Evolutionary conservation across 1,284 basidiomycete species (phyloP).

Genomic region (Chalciporus piperatoides): DNA sequence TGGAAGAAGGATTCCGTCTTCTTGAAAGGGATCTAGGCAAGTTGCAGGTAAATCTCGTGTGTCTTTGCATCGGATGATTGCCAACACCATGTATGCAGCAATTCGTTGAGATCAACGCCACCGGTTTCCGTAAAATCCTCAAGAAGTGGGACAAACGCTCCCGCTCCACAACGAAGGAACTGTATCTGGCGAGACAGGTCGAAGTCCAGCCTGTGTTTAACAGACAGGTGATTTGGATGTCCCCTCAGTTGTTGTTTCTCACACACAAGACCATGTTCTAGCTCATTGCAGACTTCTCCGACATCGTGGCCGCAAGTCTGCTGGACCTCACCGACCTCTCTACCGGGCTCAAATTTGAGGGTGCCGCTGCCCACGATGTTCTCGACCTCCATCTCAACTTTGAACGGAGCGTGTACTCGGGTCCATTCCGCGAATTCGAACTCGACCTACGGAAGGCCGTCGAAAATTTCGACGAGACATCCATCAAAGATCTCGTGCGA

Average conservation of each 20-base stretch:
- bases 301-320: slow-evolving; percentile 91
- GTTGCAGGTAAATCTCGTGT: slow-evolving; percentile 66
- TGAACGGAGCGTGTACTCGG: slow-evolving; percentile 56
- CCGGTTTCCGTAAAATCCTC: slow-evolving; percentile 95
- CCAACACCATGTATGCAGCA: slow-evolving; percentile 49
- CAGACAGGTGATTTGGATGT: slow-evolving; percentile 63
- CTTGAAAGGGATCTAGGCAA: slow-evolving; percentile 96
- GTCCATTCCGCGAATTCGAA: slow-evolving; percentile 85
- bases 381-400: slow-evolving; percentile 71
- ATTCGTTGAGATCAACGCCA: slow-evolving; percentile 98
- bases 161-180: slow-evolving; percentile 91
- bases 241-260: slow-evolving; percentile 1
- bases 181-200: slow-evolving; percentile 95
- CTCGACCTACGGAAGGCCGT: slow-evolving; percentile 79
- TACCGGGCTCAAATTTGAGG: slow-evolving; percentile 70
- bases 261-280: slow-evolving; percentile 12
- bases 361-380: slow-evolving; percentile 53
- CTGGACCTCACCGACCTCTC: slow-evolving; percentile 88
- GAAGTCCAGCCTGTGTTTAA: slow-evolving; percentile 99
- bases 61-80: slow-evolving; percentile 21
- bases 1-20: slow-evolving; percentile 94
- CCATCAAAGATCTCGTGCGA: slow-evolving; percentile 67
- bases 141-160: slow-evolving; percentile 99
- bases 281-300: slow-evolving; percentile 94
- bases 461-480: slow-evolving; percentile 52